Percentiles rank a stretch among this genome's conserved stretches.
Conservation (phyloP, 192 early-diverging fungal genomes). For the Podila verticillata region DNA sequence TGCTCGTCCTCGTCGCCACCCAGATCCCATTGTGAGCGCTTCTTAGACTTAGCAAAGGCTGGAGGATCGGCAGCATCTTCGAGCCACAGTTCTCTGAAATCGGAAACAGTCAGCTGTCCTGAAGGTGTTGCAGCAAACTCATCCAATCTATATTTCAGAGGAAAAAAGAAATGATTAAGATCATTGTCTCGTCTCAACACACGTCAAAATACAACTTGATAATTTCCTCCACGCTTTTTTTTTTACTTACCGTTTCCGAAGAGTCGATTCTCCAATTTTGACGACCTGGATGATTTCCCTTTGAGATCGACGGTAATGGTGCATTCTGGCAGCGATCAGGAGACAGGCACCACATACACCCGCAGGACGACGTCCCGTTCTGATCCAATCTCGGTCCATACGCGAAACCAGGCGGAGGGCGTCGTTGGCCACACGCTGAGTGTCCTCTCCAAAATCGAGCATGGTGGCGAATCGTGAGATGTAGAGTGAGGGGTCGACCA, state of each 20-base stretch:
- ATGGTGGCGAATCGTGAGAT: conserved; percentile 89
- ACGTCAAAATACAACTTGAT: background rate
- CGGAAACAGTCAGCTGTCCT: conserved; percentile 74
- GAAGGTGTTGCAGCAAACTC: conserved; percentile 89
- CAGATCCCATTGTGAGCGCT: conserved; percentile 53
- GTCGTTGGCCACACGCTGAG: conserved; percentile 77
- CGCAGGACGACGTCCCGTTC: conserved; percentile 86
- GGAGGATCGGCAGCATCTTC: conserved; percentile 86
- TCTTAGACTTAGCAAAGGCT: conserved; percentile 69
- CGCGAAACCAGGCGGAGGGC: conserved; percentile 84
- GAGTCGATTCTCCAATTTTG: conserved; percentile 89
- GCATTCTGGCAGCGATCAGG: conserved; percentile 90
- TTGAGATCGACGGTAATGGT: conserved; percentile 85
- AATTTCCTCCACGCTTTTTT: too few relatives aligned
- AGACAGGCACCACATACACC: conserved; percentile 96
- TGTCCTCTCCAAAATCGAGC: conserved; percentile 93
- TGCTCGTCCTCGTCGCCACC: conserved; percentile 32
- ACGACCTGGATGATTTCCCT: conserved; percentile 89
- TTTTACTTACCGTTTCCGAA: conserved; percentile 75
- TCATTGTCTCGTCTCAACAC: background rate
- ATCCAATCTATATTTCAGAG: conserved; percentile 60
- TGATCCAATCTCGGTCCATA: conserved; percentile 96
- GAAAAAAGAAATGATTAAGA: background rate
- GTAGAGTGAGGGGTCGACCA: conserved; percentile 94
- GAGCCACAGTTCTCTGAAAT: conserved; percentile 89